These are phyloP conservation scores for Verticillium longisporum DNA, from an alignment of 2,329 filamentous ascomycete species.

Conservation along the genomic window DNA sequence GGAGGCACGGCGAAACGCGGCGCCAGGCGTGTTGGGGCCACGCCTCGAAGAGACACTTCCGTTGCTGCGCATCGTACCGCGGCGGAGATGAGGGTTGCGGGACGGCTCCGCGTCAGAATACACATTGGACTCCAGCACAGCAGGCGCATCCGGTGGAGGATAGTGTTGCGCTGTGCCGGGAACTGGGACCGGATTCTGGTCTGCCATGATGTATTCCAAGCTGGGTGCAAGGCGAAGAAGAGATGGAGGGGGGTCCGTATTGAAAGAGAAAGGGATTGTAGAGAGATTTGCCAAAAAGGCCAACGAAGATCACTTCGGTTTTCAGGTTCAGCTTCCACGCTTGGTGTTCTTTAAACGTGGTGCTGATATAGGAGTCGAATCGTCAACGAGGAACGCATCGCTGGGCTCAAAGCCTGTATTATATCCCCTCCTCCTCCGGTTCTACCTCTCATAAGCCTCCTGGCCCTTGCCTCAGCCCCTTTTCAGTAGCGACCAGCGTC, in stretches of 20 bases:
- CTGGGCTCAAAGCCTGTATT: neutral
- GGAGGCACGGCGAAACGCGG: neutral
- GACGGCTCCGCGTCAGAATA: neutral
- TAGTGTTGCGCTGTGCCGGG: constrained; percentile 6
- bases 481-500: neutral
- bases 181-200: neutral
- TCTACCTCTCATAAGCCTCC: neutral
- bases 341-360: neutral
- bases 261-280: neutral
- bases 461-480: neutral
- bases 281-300: neutral
- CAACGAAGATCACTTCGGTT: neutral
- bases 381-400: neutral
- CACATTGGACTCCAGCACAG: constrained; percentile 8
- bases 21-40: neutral
- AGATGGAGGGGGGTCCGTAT: neutral
- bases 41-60: neutral
- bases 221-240: constrained; percentile 1
- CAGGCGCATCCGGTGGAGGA: constrained; percentile 9
- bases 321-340: neutral
- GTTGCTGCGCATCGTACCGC: neutral
- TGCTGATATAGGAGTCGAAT: neutral
- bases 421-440: neutral
- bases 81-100: neutral
- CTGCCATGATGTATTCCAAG: constrained; percentile 9